Evolutionary conservation across 495 filamentous ascomycete species (phyloP), one percentile per base, ranked within the genome.

Genomic region (Echria macrotheca): DNA sequence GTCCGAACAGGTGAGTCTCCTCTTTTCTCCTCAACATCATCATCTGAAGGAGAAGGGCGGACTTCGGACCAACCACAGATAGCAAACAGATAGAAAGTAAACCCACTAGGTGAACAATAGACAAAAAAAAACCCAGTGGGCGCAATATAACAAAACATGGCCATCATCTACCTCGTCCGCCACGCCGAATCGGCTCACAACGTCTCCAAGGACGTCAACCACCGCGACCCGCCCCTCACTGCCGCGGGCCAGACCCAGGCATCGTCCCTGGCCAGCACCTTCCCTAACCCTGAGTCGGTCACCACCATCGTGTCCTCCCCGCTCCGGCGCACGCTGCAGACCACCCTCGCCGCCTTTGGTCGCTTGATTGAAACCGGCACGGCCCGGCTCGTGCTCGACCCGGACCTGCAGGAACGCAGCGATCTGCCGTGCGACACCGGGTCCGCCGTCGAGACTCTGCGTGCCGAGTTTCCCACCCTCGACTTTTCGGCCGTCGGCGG

Each of bases 401-500:
- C 53, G 0, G 39, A 54, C 25, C 51, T 65, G 28, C 69, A 71
- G 41, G 69, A 71, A 31, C 59, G 65, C 31, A 68, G 67, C 53
- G 58, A 42, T 11, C 38, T 66, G 15, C 65, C 67, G 9, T 70
- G 67, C 56, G 69, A 71, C 53, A 67, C 64, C 14, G 65, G 64
- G 4, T 66, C 60, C 7, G 48, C 56, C 5, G 29, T 55, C 6
- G 42, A 40, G 1, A 47, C 19, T 7, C 56, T 70, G 2, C 39
- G 58, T 14, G 37, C 11, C 2, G 31, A 15, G 15, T 59, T 57
- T 17, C 53, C 53, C 3, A 24, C 4, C 11, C n/a, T 53, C 7
- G 39, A 54, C 15, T 26, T 36, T 21, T 21, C n/a, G 4, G 22
- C 3, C 7, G 25, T 54, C 0, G 36, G 19, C 7, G 48, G 44